Evolutionary conservation across 179 eudicot species (phyloP).

Genomic region (Beta corolliflora): DNA sequence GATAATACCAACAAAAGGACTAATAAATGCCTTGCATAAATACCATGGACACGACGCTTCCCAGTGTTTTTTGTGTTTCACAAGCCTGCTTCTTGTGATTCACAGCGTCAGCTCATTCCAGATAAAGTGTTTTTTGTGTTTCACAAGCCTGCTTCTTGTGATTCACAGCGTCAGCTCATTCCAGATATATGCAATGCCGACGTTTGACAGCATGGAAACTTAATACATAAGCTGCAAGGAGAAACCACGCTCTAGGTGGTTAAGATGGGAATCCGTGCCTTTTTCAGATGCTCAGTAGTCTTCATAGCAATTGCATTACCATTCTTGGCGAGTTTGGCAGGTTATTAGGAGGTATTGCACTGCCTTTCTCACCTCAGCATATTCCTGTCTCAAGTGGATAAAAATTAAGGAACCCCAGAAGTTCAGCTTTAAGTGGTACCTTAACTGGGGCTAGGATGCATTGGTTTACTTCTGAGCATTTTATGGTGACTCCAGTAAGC

Average conservation of each 20-base stretch:
- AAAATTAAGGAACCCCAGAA: conserved; percentile 54
- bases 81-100: conserved; percentile 56
- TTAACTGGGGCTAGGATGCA: conserved; percentile 64
- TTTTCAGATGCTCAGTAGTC: conserved; percentile 67
- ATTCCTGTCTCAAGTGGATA: conserved; percentile 86
- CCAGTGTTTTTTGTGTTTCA: conserved; percentile 36
- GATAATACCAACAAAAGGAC: conserved; percentile 58
- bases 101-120: conserved; percentile 77
- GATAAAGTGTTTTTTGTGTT: conserved; percentile 45
- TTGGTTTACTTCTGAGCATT: conserved; percentile 68
- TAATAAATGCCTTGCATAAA: conserved; percentile 50
- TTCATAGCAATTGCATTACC: conserved; percentile 72
- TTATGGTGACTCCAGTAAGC: conserved; percentile 48
- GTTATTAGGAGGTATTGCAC: conserved; percentile 68
- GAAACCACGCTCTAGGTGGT: conserved; percentile 65
- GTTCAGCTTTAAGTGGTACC: conserved; percentile 56
- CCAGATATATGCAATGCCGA: conserved; percentile 86
- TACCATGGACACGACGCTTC: conserved; percentile 56
- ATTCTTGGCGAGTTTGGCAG: conserved; percentile 71
- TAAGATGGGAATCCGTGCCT: conserved; percentile 46
- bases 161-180: conserved; percentile 68
- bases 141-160: conserved; percentile 53
- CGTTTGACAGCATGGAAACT: conserved; percentile 70
- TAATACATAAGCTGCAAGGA: conserved; percentile 56
- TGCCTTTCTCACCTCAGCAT: conserved; percentile 68